Percentiles rank a stretch among this genome's conserved stretches.
phyloP scores from a whole-genome alignment of 805 yeast genomes.

The Kluyveromyces lactis region DNA sequence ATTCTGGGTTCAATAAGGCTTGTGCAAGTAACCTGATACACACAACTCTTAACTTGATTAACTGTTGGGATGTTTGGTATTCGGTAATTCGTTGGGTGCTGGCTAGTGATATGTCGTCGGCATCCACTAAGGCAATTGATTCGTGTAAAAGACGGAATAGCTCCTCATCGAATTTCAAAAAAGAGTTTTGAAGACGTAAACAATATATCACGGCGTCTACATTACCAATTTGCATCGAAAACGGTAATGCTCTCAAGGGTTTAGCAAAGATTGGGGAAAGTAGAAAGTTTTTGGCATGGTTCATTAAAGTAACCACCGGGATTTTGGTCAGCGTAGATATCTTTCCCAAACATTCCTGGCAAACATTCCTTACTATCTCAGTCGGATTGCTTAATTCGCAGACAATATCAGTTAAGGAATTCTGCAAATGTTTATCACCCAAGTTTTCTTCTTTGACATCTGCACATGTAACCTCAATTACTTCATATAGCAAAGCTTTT shows the following conservation, averaged over 20 bases:
- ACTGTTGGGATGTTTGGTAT: slow-evolving; percentile 79
- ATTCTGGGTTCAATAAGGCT: slow-evolving; percentile 79
- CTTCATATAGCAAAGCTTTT: slow-evolving; percentile 50
- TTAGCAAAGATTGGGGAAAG: slow-evolving; percentile 94
- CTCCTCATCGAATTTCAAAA: slow-evolving; percentile 83
- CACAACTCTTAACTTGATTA: slow-evolving; percentile 79
- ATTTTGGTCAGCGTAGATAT: slow-evolving; percentile 64
- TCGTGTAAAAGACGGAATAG: slow-evolving; percentile 76
- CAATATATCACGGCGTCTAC: slow-evolving; percentile 96
- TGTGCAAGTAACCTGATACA: slow-evolving; percentile 77
- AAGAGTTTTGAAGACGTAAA: slow-evolving; percentile 68
- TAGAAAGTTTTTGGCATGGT: slow-evolving; percentile 73
- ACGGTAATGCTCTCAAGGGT: slow-evolving; percentile 92
- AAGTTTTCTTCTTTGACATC: slow-evolving; percentile 52
- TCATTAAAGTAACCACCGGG: slow-evolving; percentile 65
- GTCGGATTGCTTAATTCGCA: slow-evolving; percentile 90
- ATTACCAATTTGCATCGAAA: slow-evolving; percentile 97
- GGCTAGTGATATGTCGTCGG: slow-evolving; percentile 92
- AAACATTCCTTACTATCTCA: slow-evolving; percentile 69
- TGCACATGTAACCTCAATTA: slow-evolving; percentile 58
- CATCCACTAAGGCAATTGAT: slow-evolving; percentile 91
- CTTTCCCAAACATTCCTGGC: slow-evolving; percentile 59
- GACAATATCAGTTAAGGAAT: slow-evolving; percentile 80
- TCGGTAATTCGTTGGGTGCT: slow-evolving; percentile 81
- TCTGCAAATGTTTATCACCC: slow-evolving; percentile 62